Base-by-base conservation (phyloP, 2,329 filamentous ascomycete genomes). In the Fusarium euwallaceae region DNA sequence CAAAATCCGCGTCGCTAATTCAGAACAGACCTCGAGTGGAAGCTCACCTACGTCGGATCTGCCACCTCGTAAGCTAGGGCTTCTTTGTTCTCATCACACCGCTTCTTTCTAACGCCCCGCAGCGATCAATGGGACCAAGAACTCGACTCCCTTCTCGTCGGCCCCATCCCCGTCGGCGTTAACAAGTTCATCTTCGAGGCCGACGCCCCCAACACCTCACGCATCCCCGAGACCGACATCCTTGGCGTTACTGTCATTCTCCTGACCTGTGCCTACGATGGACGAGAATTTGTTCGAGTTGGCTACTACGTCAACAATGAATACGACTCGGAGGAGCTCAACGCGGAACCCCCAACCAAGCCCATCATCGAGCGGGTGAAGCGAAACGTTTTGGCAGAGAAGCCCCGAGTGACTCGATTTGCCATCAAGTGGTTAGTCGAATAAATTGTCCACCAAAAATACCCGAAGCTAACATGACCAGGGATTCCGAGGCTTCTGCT, bases 221-320 rank as follows among this genome's bases (percentile, higher is more conserved):
- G 94, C 83, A 98, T 99, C 80, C 97, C 97, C 66, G 93, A 95
- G 78, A 95, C 94, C 78, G 97, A 99, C 85, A 95, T 99, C 79
- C 90, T 99, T 55, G 97, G 97, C 70, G 97, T 99, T 61, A 99
- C 97, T 5, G 97, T 99, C 80, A 95, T 99, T 79, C 92, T 99
- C 66, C 90, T 99, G 76, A 98, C 95, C 67, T 98, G 97, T 86
- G 94, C 95, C 83, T 99, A 99, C 86, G 97, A 99, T 80, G 93
- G 94, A 64, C 92, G 97, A 81, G 97, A 99, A 84, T 99, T 99
- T 80, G 95, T 99, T 43, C 95, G 97, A 76, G 96, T 99, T 48
- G 97, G 97, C 72, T 99, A 99, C 90, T 99, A 99, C 79, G 97
- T 99, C 80, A 99, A 98, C 89, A 99, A 99, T 80, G 97, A 99